These are phyloP conservation scores for Aquilaria malaccensis DNA, from an alignment of 345 rosid species.

Conservation along the genomic window DNA sequence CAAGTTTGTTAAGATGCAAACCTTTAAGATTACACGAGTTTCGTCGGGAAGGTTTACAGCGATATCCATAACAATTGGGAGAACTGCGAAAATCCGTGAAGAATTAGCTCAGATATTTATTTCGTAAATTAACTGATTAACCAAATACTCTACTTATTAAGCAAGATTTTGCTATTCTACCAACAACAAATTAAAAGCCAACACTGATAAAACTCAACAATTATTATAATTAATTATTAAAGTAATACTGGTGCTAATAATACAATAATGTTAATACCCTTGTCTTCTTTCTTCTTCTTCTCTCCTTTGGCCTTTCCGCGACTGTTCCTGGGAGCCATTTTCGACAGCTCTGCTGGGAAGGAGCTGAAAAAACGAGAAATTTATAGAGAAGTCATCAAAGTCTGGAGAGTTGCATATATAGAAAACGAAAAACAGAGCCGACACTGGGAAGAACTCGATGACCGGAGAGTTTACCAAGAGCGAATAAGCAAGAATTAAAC, in stretches of 20 bases:
- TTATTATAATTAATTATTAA: no score
- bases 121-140: no score
- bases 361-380: constrained; percentile 8
- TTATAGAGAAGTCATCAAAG: neutral
- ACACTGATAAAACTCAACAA: neutral
- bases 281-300: constrained; percentile 97
- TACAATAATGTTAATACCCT: constrained; percentile 32
- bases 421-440: neutral
- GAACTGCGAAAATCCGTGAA: constrained; percentile 44
- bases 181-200: neutral
- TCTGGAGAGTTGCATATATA: neutral
- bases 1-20: constrained; percentile 12
- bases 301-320: constrained; percentile 85
- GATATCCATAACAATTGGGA: constrained; percentile 82
- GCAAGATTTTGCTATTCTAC: neutral
- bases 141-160: neutral
- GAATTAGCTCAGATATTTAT: neutral
- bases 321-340: constrained; percentile 95
- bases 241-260: no score
- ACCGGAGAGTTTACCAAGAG: neutral
- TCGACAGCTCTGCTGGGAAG: constrained; percentile 15
- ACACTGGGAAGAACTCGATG: no score
- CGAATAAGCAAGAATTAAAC: neutral
- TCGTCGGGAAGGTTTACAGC: constrained; percentile 80
- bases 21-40: constrained; percentile 72